Conservation (phyloP, 257 asterid species). For the Apocynum venetum region DNA sequence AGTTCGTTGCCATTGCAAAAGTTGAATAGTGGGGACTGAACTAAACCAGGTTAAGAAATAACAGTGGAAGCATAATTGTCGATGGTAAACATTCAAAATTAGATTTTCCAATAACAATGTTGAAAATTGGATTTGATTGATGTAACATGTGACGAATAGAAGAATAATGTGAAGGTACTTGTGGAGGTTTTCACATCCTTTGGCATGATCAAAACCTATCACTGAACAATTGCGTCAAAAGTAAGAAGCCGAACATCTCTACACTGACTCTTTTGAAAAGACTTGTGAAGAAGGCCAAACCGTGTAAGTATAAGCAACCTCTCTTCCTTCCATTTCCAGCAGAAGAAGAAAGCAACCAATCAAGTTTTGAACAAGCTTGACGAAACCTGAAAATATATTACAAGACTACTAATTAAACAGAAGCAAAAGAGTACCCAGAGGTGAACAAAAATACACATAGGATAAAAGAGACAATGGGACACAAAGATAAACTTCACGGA, state of each 20-base stretch:
- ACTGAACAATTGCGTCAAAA: constrained; percentile 1
- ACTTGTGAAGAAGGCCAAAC: constrained; percentile 2
- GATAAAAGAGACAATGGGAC: not conserved
- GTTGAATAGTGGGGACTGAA: not conserved
- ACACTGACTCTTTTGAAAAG: not conserved
- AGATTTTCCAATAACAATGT: not conserved
- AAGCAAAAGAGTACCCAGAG: not conserved
- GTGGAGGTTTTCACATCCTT: not conserved
- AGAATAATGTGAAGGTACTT: not conserved
- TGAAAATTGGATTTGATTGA: not conserved
- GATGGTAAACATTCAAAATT: too few species aligned
- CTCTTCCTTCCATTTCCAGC: not conserved
- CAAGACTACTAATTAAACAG: not conserved
- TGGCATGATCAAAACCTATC: not conserved
- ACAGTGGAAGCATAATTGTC: not conserved
- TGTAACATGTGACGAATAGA: not conserved
- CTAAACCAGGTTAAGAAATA: too few species aligned
- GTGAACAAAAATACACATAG: not conserved
- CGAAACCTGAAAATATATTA: constrained; percentile 52
- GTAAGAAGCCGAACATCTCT: not conserved
- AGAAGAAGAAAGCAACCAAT: constrained; percentile 13
- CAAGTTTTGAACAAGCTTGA: constrained; percentile 67
- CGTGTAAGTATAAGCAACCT: not conserved
- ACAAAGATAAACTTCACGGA: not conserved
- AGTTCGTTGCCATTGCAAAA: not conserved